These are phyloP conservation scores for Sideroxylon spinosum DNA, from an alignment of 179 eudicot genomes.

Conservation along the genomic window DNA sequence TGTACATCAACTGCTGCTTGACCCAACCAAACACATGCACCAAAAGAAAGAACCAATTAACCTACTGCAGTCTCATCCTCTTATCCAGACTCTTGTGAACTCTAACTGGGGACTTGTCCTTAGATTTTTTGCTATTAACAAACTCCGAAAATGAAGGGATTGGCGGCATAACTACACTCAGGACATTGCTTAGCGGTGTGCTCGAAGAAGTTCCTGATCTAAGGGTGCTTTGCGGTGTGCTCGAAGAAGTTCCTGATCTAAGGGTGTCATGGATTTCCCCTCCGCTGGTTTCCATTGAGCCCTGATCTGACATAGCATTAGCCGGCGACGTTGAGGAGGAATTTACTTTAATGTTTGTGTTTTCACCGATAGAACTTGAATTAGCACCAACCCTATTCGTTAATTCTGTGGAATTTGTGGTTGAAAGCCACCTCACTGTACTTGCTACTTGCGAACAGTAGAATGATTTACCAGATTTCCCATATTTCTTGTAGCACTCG, in stretches of 20 bases:
- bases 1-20: background rate
- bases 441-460: conserved; percentile 85
- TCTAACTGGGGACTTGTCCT: conserved; percentile 28
- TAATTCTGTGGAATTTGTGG: conserved; percentile 42
- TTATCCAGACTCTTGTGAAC: conserved; percentile 36
- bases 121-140: conserved; percentile 45
- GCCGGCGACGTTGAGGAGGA: conserved; percentile 25
- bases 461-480: conserved; percentile 71
- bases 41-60: conserved; percentile 2
- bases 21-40: background rate
- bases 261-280: conserved; percentile 18
- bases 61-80: conserved; percentile 43
- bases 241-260: conserved; percentile 25
- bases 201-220: conserved; percentile 23
- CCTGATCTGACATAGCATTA: conserved; percentile 24
- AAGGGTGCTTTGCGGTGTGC: conserved; percentile 18
- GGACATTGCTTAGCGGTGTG: conserved; percentile 23
- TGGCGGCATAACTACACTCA: conserved; percentile 39
- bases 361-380: conserved; percentile 17
- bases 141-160: conserved; percentile 71
- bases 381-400: conserved; percentile 38
- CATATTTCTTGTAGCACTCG: conserved; percentile 71
- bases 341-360: conserved; percentile 20
- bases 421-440: conserved; percentile 82
- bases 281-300: conserved; percentile 17